Conservation (phyloP, 2,329 filamentous ascomycete genomes). For the Ascochyta lentis region DNA sequence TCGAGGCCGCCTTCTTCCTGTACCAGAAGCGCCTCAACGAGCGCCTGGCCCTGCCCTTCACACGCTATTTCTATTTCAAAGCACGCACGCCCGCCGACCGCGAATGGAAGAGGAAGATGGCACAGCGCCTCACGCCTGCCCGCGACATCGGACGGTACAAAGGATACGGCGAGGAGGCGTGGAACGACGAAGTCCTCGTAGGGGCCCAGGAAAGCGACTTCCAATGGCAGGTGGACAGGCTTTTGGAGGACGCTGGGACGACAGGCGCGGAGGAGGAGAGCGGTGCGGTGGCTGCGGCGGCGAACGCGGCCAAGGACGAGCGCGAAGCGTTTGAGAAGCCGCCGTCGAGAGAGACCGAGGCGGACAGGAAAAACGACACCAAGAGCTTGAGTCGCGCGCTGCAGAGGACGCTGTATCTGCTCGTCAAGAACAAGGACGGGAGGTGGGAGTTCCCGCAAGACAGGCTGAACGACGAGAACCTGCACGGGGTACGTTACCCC, state of each 20-base stretch:
- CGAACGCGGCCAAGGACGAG: constrained; percentile 48
- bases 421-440: constrained; percentile 76
- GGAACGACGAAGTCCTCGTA: constrained; percentile 90
- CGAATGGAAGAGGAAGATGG: constrained; percentile 88
- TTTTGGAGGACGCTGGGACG: constrained; percentile 76
- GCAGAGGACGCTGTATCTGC: constrained; percentile 83
- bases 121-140: constrained; percentile 76
- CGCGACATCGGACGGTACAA: constrained; percentile 87
- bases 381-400: constrained; percentile 80
- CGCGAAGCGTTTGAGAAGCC: constrained; percentile 74
- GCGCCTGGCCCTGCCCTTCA: constrained; percentile 85
- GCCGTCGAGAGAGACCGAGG: constrained; percentile 73
- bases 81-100: constrained; percentile 81
- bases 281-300: constrained; percentile 40
- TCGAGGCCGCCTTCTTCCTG: constrained; percentile 93
- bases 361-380: constrained; percentile 76
- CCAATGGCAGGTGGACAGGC: constrained; percentile 68
- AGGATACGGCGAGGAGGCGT: constrained; percentile 73
- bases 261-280: constrained; percentile 53
- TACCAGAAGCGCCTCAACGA: constrained; percentile 98
- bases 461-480: constrained; percentile 72
- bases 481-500: constrained; percentile 76
- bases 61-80: constrained; percentile 93
- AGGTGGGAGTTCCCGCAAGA: constrained; percentile 84
- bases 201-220: constrained; percentile 72